Evolutionary conservation across 495 filamentous ascomycete species (phyloP).

Genomic region (Penicillium canariense): DNA sequence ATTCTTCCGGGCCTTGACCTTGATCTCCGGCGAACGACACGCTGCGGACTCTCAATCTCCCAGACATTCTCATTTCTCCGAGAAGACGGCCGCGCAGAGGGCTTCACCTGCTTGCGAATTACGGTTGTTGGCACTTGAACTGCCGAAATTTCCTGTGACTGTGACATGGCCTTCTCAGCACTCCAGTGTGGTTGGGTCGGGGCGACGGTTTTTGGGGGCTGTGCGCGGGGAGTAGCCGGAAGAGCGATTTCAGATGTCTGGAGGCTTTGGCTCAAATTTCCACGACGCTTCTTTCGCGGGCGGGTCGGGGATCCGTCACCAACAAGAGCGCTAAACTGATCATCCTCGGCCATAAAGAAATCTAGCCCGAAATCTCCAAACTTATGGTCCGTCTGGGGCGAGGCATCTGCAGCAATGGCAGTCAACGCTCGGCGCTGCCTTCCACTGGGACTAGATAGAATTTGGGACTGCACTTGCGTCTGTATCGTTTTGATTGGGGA

Average conservation of each 20-base stretch:
- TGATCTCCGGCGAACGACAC: constrained; percentile 26
- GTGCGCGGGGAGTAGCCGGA: constrained; percentile 30
- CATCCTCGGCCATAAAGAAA: constrained; percentile 44
- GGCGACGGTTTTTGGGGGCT: constrained; percentile 19
- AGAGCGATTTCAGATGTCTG: constrained; percentile 34
- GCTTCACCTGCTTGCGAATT: constrained; percentile 21
- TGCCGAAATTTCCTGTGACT: constrained; percentile 1
- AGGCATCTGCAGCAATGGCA: constrained; percentile 46
- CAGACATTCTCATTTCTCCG: constrained; percentile 35
- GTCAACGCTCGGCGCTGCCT: constrained; percentile 43
- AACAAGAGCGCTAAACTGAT: constrained; percentile 37
- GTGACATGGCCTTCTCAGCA: background rate
- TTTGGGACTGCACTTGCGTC: constrained; percentile 25
- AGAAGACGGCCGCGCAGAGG: constrained; percentile 6
- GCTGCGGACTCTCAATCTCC: constrained; percentile 38
- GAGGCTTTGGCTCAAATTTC: constrained; percentile 34
- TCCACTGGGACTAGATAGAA: constrained; percentile 43
- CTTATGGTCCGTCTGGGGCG: constrained; percentile 35
- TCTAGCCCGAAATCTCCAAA: constrained; percentile 41
- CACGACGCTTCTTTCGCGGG: constrained; percentile 40
- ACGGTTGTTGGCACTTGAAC: constrained; percentile 12
- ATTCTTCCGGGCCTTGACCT: constrained; percentile 20
- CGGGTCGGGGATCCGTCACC: constrained; percentile 37
- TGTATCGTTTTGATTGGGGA: constrained; percentile 33
- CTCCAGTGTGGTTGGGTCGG: constrained; percentile 15